Conservation (phyloP, 345 rosid genomes). For the Syzygium aqueum region DNA sequence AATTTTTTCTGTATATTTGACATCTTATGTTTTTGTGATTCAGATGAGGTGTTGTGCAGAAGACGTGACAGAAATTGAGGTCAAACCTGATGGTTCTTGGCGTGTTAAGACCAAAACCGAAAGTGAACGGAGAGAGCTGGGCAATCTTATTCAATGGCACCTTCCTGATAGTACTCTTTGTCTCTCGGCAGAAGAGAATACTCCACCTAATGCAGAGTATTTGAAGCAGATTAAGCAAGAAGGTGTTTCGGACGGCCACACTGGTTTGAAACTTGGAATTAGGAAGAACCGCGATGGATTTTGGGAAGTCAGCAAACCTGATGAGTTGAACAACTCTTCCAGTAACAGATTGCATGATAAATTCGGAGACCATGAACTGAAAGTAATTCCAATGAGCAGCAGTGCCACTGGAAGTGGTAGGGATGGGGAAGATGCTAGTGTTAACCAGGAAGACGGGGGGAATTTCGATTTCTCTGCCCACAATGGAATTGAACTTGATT, state of each 20-base stretch:
- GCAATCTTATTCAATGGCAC: conserved; percentile 84
- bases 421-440: conserved; percentile 92
- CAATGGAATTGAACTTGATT: conserved; percentile 71
- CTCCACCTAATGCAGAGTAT: conserved; percentile 38
- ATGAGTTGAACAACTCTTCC: conserved; percentile 47
- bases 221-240: conserved; percentile 55
- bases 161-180: conserved; percentile 58
- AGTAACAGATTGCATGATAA: conserved; percentile 49
- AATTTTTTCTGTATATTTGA: neutral
- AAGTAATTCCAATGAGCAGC: conserved; percentile 79
- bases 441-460: conserved; percentile 78
- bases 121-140: conserved; percentile 67
- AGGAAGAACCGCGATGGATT: conserved; percentile 73
- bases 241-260: conserved; percentile 61
- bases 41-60: conserved; percentile 87
- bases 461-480: conserved; percentile 43
- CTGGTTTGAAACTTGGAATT: conserved; percentile 84
- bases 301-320: conserved; percentile 95
- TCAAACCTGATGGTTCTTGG: conserved; percentile 97
- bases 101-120: conserved; percentile 78
- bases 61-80: conserved; percentile 78
- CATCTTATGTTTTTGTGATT: conserved; percentile 7
- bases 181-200: conserved; percentile 25
- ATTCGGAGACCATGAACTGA: conserved; percentile 35
- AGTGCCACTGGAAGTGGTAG: conserved; percentile 87